Percentiles rank a stretch among this genome's conserved stretches.
Conservation (phyloP, 31 red algal genomes). For the Odonthalia washingtoniensis region DNA sequence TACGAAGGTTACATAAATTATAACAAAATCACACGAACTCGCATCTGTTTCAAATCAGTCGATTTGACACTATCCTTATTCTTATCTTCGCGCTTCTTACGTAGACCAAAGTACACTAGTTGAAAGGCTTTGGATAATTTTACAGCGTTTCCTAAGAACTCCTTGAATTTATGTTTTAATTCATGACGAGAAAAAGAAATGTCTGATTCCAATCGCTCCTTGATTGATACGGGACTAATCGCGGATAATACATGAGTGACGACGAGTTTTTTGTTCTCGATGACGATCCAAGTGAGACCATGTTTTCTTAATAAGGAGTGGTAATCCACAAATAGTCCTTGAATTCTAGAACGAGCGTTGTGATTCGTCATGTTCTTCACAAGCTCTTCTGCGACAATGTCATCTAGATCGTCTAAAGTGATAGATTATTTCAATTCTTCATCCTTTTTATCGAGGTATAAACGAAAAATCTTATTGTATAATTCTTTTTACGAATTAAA, state of each 20-base stretch:
- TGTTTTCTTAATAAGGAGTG: neutral
- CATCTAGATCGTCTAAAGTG: neutral
- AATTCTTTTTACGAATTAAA: neutral
- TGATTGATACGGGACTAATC: neutral
- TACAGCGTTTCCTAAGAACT: conserved; percentile 4
- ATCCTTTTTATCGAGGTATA: conserved; percentile 3
- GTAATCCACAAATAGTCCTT: neutral
- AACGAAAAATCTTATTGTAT: neutral
- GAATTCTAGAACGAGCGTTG: neutral
- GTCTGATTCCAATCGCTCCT: conserved; percentile 9
- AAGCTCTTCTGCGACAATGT: neutral
- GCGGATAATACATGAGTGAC: neutral
- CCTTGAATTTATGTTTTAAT: conserved; percentile 5
- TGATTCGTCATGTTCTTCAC: neutral
- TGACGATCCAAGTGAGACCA: neutral
- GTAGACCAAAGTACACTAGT: conserved; percentile 27
- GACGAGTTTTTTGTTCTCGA: neutral
- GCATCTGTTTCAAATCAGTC: too few relatives aligned
- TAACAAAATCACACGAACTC: too few relatives aligned
- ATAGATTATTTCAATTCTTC: neutral
- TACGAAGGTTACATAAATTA: too few relatives aligned
- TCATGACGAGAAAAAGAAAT: conserved; percentile 13
- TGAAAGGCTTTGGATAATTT: conserved; percentile 29
- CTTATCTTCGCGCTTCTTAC: neutral
- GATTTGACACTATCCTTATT: too few relatives aligned